A percentile compares a stretch with the other conserved stretches of the same genome.
These are phyloP conservation scores for Tetracentron sinense DNA, from an alignment of 164 flowering plant genomes.

Conservation along the genomic window DNA sequence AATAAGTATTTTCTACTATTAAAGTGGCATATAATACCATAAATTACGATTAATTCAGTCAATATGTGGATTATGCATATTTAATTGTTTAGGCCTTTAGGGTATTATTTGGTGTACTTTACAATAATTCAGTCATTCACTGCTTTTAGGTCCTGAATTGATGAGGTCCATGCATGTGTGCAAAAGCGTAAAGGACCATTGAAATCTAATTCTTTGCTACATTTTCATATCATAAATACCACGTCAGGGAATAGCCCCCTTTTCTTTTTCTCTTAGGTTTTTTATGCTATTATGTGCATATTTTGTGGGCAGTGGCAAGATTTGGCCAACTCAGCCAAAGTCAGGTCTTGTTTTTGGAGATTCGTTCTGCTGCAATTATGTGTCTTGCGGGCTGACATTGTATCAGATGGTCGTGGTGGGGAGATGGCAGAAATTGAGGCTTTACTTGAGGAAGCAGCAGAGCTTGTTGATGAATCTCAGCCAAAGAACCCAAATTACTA, in stretches of 20 bases:
- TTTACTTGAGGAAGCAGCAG: conserved; percentile 91
- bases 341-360: conserved; percentile 79
- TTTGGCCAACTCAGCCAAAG: conserved; percentile 76
- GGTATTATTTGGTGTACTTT: too few species aligned
- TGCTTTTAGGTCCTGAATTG: too few species aligned
- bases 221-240: neutral
- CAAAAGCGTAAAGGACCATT: neutral
- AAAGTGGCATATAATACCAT: too few species aligned
- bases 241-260: neutral
- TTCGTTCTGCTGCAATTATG: conserved; percentile 79
- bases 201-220: too few species aligned
- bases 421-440: conserved; percentile 90
- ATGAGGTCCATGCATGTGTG: neutral
- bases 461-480: conserved; percentile 82
- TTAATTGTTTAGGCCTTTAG: too few species aligned
- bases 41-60: too few species aligned
- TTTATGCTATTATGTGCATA: conserved; percentile 3
- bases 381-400: conserved; percentile 67
- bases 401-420: conserved; percentile 41
- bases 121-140: too few species aligned
- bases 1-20: too few species aligned
- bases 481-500: conserved; percentile 81
- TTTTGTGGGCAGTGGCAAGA: conserved; percentile 66
- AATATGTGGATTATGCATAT: too few species aligned
- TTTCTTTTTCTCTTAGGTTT: neutral